Evolutionary conservation across 352 stramenopile species (phyloP), one percentile per base, ranked within the genome.

Genomic region (Phytophthora foliorum): DNA sequence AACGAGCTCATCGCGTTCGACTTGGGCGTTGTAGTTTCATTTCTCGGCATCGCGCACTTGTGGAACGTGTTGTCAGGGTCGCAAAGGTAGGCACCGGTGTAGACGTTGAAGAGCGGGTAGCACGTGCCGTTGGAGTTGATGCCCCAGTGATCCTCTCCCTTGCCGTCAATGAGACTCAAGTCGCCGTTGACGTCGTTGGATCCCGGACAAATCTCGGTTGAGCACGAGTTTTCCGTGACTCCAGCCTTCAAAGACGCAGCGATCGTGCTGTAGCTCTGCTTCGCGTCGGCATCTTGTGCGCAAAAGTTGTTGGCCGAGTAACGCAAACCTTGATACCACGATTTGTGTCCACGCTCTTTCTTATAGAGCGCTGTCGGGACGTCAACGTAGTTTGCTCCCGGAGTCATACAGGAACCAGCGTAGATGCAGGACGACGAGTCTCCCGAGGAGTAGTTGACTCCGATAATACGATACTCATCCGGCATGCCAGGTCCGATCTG

Each of bases 401-500:
- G 29, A 0, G 78, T 88, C 52, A 79, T 81, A 54, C 82, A 90
- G 17, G 48, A 49, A 6, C 50, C 57, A 9, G 36, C 55, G 67
- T 89, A 90, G 4, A 86, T 55, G 44, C 80, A 89, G 32, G 68
- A 59, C 17, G 68, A 65, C 1, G 68, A 71, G 11, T 72, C 59
- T 25, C 69, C 67, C 2, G 68, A 57, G 13, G 44, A 69, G 3
- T 51, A 63, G 25, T 84, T 31, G 67, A 84, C 49, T 32, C 41
- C 29, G 81, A 88, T 86, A 0, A 78, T 36, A 4, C 82, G 81
- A 31, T 83, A 89, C 10, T 91, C 69, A 14, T 65, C 54, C 0
- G 86, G 86, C 75, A 90, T 90, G 10, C 86, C 90, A 0, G 88
- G 87, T 0, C 71, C 76, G 50, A 98, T 84, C 72, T 99, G 94